Base-by-base conservation (phyloP, 805 yeast species). In the Saccharomycopsis sp. region DNA sequence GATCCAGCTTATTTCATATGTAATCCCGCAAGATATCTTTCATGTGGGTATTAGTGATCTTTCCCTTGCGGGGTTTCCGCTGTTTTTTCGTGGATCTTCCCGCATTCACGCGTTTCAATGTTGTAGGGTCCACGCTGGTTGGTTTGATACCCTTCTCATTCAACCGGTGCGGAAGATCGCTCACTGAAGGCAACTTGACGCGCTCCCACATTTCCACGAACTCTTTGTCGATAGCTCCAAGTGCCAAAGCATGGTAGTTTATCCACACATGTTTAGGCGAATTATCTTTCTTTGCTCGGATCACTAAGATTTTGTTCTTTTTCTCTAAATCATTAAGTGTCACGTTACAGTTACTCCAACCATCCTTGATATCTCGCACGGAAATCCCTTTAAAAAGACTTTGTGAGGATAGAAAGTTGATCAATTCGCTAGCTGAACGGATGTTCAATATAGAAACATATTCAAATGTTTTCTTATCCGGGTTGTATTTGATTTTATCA, bases 121-220 rank as follows among this genome's bases (percentile, higher is more conserved):
- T 82, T 49, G 91, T 89, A n/a, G 99, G 98, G 69, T 94, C 99
- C n/a, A 91, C 94, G 68, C 94, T 87, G 0, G 98, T 93, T 8
- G 99, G 99, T 71, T 91, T 94, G 70, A 94, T 79, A n/a, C 97
- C 93, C 60, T 88, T 84, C 60, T 84, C 89, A 60, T 86, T 80
- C 62, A 94, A 78, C 58, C 83, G 82, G 57, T 85, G 83, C 24
- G 96, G 96, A 61, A 94, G 76, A 58, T 86, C 96, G 56, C 87
- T 86, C 29, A 85, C 83, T 34, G 86, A 85, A 2, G 99, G 99
- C 35, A 93, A 78, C 66, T 84, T 84, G 17, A 89, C 86, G 42
- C 75, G 74, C 59, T 79, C 78, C 99, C 99, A 94, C 80, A 87
- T 81, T 50, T 76, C 79, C 49, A 85, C 85, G 70, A 92, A 94